These are phyloP conservation scores for Dioscorea zingiberensis DNA, from an alignment of 106 monocot genomes.

Conservation along the genomic window DNA sequence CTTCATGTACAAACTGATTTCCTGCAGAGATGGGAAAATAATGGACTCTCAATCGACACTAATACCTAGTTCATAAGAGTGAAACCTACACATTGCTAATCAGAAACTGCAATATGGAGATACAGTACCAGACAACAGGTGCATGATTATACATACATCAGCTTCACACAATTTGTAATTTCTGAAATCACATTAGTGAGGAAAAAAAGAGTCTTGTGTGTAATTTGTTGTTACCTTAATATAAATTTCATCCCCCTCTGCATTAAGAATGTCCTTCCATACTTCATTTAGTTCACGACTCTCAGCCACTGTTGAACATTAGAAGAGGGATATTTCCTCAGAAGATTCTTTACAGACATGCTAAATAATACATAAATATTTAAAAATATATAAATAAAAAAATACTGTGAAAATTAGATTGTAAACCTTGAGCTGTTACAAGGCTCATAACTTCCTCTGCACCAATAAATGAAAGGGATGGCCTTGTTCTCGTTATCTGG, in stretches of 20 bases:
- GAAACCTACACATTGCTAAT: no score
- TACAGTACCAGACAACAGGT: no score
- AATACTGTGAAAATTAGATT: background rate
- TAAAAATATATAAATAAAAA: background rate
- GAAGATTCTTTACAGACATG: no score
- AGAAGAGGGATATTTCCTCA: no score
- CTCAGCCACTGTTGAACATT: constrained; percentile 58
- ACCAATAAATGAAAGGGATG: constrained; percentile 84
- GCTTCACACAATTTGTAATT: no score
- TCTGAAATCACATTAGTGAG: no score
- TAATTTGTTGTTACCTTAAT: constrained; percentile 49
- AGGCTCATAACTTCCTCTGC: constrained; percentile 98
- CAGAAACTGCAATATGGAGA: no score
- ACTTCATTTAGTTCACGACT: constrained; percentile 70
- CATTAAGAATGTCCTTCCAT: constrained; percentile 89
- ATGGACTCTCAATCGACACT: no score
- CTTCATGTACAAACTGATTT: constrained; percentile 78
- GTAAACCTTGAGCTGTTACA: constrained; percentile 93
- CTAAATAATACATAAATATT: background rate
- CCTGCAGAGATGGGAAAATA: constrained; percentile 29
- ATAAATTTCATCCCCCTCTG: constrained; percentile 95
- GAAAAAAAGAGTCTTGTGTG: no score
- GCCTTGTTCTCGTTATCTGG: constrained; percentile 82
- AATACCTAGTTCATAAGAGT: no score
- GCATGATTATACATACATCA: no score